Evolutionary conservation across 768 basidiomycete species (phyloP).

Genomic region (Serendipita vermifera): DNA sequence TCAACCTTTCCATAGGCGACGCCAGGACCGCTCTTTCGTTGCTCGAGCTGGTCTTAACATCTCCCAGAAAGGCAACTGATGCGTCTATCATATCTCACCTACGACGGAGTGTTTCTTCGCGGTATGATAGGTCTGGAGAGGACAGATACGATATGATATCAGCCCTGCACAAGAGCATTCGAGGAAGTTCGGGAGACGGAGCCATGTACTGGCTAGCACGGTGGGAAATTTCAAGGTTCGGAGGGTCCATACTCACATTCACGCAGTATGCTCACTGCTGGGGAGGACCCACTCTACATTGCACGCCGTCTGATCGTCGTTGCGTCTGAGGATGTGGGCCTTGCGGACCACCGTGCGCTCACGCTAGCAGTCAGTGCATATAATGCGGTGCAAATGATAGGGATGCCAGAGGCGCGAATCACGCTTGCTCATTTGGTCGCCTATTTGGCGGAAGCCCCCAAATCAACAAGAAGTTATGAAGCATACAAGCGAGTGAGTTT

Average conservation of each 20-base stretch:
- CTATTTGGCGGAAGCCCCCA: constrained; percentile 71
- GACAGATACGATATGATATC: constrained; percentile 71
- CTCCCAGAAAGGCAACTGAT: constrained; percentile 31
- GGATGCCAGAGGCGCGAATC: constrained; percentile 75
- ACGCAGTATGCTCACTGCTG: constrained; percentile 54
- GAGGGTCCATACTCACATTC: constrained; percentile 12
- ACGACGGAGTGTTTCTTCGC: constrained; percentile 46
- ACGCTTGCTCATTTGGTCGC: constrained; percentile 65
- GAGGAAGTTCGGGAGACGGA: constrained; percentile 62
- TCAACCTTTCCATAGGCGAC: constrained; percentile 50
- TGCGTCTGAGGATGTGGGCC: constrained; percentile 76
- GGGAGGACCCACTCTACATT: constrained; percentile 71
- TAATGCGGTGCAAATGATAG: constrained; percentile 52
- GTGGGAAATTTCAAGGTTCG: constrained; percentile 9
- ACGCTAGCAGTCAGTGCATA: constrained; percentile 53
- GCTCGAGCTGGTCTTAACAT: constrained; percentile 51
- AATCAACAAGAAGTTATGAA: constrained; percentile 66
- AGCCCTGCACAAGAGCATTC: constrained; percentile 70
- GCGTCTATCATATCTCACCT: constrained; percentile 41
- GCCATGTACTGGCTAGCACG: constrained; percentile 80
- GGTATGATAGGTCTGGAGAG: constrained; percentile 68
- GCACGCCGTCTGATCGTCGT: constrained; percentile 63
- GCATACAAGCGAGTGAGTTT: constrained; percentile 43
- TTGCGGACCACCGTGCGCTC: constrained; percentile 65
- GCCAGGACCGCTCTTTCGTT: constrained; percentile 67